Conservation (phyloP, 2,329 filamentous ascomycete species). For the Albifimbria verrucaria region DNA sequence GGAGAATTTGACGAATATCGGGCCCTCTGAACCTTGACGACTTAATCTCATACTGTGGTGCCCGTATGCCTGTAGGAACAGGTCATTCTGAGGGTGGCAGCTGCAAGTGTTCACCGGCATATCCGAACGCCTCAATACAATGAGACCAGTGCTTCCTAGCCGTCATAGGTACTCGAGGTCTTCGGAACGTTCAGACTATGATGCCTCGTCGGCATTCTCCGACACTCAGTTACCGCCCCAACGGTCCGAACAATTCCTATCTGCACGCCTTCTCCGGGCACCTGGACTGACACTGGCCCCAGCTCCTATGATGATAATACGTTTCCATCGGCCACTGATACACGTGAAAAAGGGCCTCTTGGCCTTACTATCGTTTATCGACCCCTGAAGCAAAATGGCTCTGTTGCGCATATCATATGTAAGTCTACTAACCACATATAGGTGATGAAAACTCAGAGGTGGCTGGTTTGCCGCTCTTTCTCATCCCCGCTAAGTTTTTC, state of each 20-base stretch:
- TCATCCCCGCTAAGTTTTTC: neutral
- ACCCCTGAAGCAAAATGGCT: neutral
- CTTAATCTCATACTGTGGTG: neutral
- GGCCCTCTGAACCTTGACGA: neutral
- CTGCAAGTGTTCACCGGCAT: neutral
- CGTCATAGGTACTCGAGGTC: neutral
- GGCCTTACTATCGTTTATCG: neutral
- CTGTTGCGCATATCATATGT: conserved; percentile 1
- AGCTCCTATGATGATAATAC: neutral
- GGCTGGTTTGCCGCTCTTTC: neutral
- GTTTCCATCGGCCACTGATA: neutral
- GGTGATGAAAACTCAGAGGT: neutral
- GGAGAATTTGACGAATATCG: neutral
- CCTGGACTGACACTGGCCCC: neutral
- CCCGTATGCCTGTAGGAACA: neutral
- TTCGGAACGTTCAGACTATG: neutral
- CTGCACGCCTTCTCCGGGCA: neutral
- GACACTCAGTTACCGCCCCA: neutral
- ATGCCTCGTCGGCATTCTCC: neutral
- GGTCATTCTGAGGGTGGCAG: neutral
- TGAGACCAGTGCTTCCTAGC: neutral
- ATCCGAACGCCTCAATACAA: neutral
- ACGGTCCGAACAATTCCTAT: neutral
- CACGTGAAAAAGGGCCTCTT: neutral
- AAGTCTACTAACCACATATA: neutral